phyloP scores from a whole-genome alignment of 2,329 filamentous ascomycete species.

The Ilyonectria robusta region DNA sequence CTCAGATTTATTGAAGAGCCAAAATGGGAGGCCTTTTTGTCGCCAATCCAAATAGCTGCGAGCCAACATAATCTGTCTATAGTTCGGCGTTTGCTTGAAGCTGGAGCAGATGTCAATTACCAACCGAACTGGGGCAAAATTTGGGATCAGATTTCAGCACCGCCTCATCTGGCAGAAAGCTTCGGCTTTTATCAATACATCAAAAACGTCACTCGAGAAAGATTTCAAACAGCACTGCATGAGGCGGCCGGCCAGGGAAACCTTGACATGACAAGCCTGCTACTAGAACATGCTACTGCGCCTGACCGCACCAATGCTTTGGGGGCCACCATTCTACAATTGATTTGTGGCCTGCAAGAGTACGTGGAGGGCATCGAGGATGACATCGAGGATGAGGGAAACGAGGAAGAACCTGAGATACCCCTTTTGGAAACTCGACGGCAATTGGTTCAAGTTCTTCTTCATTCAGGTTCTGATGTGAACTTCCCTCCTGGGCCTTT shows the following conservation, averaged over 20 bases:
- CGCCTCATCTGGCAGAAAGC: background rate
- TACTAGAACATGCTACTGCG: background rate
- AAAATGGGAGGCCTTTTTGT: background rate
- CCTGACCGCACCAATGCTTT: background rate
- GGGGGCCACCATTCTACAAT: background rate
- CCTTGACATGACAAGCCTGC: background rate
- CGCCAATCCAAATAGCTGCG: constrained; percentile 2
- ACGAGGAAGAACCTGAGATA: no score
- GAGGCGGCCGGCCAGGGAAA: background rate
- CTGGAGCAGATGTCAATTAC: background rate
- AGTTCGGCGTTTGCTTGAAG: background rate
- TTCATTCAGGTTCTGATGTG: no score
- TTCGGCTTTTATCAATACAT: background rate
- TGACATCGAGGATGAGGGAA: no score
- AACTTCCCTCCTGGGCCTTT: no score
- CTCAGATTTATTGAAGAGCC: no score
- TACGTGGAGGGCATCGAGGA: no score
- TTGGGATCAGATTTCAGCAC: background rate
- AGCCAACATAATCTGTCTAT: background rate
- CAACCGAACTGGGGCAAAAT: background rate
- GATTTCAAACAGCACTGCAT: background rate
- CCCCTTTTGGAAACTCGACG: no score
- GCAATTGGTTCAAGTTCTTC: no score
- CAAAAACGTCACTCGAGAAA: rapidly evolving
- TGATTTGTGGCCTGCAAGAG: background rate